Conservation (phyloP, 768 basidiomycete genomes). For the Leccinum subtestaceum region DNA sequence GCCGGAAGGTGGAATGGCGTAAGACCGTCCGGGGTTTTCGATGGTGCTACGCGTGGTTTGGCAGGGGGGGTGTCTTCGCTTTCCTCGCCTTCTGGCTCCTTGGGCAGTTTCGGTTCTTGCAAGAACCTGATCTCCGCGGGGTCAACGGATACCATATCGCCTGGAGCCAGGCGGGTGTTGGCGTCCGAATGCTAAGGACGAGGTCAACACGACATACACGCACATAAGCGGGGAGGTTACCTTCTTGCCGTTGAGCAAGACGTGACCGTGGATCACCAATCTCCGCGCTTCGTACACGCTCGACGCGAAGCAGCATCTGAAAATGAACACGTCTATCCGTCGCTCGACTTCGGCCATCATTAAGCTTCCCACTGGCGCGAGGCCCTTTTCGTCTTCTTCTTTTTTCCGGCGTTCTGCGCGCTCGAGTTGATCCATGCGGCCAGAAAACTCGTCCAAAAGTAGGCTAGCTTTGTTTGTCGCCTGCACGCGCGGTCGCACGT, state of each 20-base stretch:
- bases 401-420: constrained; percentile 44
- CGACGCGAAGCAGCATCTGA: constrained; percentile 82
- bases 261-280: constrained; percentile 82
- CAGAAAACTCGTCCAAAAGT: constrained; percentile 56
- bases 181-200: constrained; percentile 68
- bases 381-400: constrained; percentile 56
- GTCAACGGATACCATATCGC: constrained; percentile 91
- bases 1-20: constrained; percentile 84
- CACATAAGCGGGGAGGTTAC: constrained; percentile 42
- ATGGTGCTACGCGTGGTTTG: background rate
- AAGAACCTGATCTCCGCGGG: constrained; percentile 78
- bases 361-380: constrained; percentile 91
- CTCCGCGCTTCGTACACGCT: constrained; percentile 89
- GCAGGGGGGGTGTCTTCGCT: background rate
- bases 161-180: constrained; percentile 86
- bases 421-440: constrained; percentile 43
- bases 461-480: constrained; percentile 36
- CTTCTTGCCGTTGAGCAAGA: constrained; percentile 85
- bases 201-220: constrained; percentile 30
- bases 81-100: constrained; percentile 10
- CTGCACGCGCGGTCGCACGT: constrained; percentile 64
- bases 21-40: constrained; percentile 26
- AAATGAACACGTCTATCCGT: constrained; percentile 88
- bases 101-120: constrained; percentile 31
- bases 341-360: constrained; percentile 96